Base-by-base conservation (phyloP, 169 alveolate species). In the Cryptosporidium sp. region DNA sequence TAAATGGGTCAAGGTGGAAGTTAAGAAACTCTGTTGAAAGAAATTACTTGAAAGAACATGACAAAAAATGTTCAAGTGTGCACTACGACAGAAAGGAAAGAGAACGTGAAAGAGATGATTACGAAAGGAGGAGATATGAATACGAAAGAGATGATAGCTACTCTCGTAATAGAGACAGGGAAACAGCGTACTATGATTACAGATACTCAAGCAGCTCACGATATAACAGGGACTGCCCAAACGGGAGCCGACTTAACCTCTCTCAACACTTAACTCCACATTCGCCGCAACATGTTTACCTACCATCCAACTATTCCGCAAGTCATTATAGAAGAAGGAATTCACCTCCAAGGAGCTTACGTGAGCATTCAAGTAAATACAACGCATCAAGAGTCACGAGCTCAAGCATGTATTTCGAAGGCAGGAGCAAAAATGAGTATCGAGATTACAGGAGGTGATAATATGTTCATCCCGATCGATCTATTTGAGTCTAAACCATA, bases 101-200 rank as follows among this genome's bases (percentile, higher is more conserved):
- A 14, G 50, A 23, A 10, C 33, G 67, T 16, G 69, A 51, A 14
- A 51, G 69, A 43, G 26, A 50, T 8, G 48, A 48, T 1, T 50
- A 50, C 48, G 85, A 71, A 35, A 71, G 43, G 3, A 71, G 84
- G 62, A 69, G 58, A 35, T 43, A 50, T 10, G 84, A 71, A 12
- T 55, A 43, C 51, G 21, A 45, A 5, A 50, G 85, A 26, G 61
- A 21, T 14, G 85, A 71, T 4, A 21, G n/a, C 16, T 16, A 71
- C 23, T 35, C 69, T 0, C 67, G 69, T 3, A 71, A 26, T 16
- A 29, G 61, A 50, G 85, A 50, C 10, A 71, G 69, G 8, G 85
- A 71, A n/a, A 16, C 29, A 12, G 31, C 29, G 8, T 39, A 71
- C 18, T 37, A 65, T 0, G 85, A 71, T n/a, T 50, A 71, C 18